A percentile compares a stretch with the other conserved stretches of the same genome.
These are phyloP conservation scores for Coriolopsis trogii DNA, from an alignment of 1,284 basidiomycete genomes.

Conservation along the genomic window DNA sequence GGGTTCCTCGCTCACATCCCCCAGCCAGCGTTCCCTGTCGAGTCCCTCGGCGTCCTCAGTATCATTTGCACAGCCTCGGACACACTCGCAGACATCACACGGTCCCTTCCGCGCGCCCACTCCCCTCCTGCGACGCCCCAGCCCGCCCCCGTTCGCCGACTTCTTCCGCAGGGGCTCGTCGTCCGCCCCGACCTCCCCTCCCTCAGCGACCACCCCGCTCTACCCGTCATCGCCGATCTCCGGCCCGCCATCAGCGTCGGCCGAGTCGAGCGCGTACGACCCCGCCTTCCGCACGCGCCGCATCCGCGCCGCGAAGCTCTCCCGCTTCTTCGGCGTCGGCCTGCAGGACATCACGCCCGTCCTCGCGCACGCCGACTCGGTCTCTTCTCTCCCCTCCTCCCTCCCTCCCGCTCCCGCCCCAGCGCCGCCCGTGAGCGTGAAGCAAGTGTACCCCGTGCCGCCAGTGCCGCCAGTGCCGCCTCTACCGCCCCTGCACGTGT, in stretches of 20 bases:
- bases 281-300: constrained; percentile 44
- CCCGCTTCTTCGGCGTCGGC: constrained; percentile 61
- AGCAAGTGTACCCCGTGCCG: not conserved
- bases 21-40: constrained; percentile 20
- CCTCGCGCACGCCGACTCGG: constrained; percentile 14
- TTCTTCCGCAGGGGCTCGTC: constrained; percentile 17
- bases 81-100: constrained; percentile 8
- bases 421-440: not conserved
- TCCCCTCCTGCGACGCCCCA: constrained; percentile 10
- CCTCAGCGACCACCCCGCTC: constrained; percentile 20
- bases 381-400: constrained; percentile 1
- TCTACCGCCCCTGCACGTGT: constrained; percentile 2
- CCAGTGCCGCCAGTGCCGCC: not conserved
- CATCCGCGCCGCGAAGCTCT: constrained; percentile 54
- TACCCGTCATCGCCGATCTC: constrained; percentile 1
- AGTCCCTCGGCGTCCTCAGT: constrained; percentile 14
- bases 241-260: constrained; percentile 1
- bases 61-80: constrained; percentile 8
- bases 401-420: constrained; percentile 2
- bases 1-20: constrained; percentile 9
- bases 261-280: constrained; percentile 7
- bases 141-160: constrained; percentile 10
- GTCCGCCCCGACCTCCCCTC: constrained; percentile 26
- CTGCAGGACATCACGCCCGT: constrained; percentile 46
- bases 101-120: constrained; percentile 11